These are phyloP conservation scores for Monosporascus sp. DNA, from an alignment of 2,329 filamentous ascomycete species.

Conservation along the genomic window DNA sequence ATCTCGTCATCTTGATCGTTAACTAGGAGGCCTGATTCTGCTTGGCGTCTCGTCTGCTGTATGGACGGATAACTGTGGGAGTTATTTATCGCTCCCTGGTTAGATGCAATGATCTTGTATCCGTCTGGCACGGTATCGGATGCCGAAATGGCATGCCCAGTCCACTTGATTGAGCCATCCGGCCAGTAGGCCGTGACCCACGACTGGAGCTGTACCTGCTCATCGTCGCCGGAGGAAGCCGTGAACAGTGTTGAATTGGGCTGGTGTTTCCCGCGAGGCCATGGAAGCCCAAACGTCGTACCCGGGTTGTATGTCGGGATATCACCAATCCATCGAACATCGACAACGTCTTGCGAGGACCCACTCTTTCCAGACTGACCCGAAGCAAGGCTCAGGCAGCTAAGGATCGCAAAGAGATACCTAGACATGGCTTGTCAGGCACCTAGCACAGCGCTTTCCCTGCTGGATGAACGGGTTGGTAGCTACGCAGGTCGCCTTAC, in stretches of 20 bases:
- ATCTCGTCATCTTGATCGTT: conserved; percentile 23
- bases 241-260: conserved; percentile 33
- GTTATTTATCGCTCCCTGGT: neutral
- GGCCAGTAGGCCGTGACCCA: conserved; percentile 57
- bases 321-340: conserved; percentile 36
- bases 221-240: conserved; percentile 19
- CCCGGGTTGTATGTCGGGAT: conserved; percentile 30
- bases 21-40: conserved; percentile 8
- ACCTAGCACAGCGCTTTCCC: neutral
- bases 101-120: conserved; percentile 36
- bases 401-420: neutral
- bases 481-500: neutral
- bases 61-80: conserved; percentile 5
- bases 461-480: neutral
- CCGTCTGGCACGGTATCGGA: conserved; percentile 33
- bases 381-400: neutral
- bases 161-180: conserved; percentile 59
- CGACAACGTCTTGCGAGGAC: conserved; percentile 11
- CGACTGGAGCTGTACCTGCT: conserved; percentile 38
- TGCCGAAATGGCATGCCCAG: conserved; percentile 48
- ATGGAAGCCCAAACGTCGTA: conserved; percentile 39
- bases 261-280: conserved; percentile 35
- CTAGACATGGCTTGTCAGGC: neutral
- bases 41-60: conserved; percentile 3
- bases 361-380: conserved; percentile 1